phyloP scores from a whole-genome alignment of 139 green algal species.

The Monoraphidium neglectum region DNA sequence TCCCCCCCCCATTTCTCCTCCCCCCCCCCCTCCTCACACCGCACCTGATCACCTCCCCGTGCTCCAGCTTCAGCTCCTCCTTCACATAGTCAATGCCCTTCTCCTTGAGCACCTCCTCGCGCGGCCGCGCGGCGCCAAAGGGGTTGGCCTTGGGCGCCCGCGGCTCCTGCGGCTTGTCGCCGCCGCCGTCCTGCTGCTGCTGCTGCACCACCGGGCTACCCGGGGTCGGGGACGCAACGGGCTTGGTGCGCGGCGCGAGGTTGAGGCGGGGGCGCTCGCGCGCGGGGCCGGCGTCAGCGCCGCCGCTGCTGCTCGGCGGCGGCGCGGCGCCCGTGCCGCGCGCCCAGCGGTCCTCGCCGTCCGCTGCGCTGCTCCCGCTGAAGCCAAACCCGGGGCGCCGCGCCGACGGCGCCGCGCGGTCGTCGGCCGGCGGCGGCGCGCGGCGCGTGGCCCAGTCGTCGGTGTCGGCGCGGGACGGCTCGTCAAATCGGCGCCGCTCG shows the following conservation, averaged over 20 bases:
- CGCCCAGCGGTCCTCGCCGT: conserved; percentile 31
- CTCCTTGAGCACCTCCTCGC: conserved; percentile 92
- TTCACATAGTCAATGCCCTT: conserved; percentile 76
- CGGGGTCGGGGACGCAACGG: conserved; percentile 33
- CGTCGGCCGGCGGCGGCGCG: background rate
- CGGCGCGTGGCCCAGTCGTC: conserved; percentile 31
- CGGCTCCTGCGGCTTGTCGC: background rate
- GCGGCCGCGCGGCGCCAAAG: conserved; percentile 84
- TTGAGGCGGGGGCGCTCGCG: conserved; percentile 60
- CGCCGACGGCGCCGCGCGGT: conserved; percentile 7
- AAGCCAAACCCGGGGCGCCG: conserved; percentile 25
- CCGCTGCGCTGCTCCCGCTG: conserved; percentile 12
- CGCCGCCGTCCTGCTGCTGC: background rate
- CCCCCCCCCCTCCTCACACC: conserved; percentile 37
- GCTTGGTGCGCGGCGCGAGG: conserved; percentile 61
- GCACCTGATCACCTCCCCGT: conserved; percentile 52
- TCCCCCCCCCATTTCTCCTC: conserved; percentile 61
- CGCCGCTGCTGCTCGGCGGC: background rate
- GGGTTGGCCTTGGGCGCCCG: conserved; percentile 55
- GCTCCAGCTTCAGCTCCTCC: conserved; percentile 66
- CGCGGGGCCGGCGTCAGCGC: background rate
- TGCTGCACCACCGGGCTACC: too few species aligned
- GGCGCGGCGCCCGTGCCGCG: conserved; percentile 14
- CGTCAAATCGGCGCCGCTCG: conserved; percentile 9
- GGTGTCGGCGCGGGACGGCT: conserved; percentile 35